Base-by-base conservation (phyloP, 1,284 basidiomycete genomes). In the Cryptococcus neoformans region DNA sequence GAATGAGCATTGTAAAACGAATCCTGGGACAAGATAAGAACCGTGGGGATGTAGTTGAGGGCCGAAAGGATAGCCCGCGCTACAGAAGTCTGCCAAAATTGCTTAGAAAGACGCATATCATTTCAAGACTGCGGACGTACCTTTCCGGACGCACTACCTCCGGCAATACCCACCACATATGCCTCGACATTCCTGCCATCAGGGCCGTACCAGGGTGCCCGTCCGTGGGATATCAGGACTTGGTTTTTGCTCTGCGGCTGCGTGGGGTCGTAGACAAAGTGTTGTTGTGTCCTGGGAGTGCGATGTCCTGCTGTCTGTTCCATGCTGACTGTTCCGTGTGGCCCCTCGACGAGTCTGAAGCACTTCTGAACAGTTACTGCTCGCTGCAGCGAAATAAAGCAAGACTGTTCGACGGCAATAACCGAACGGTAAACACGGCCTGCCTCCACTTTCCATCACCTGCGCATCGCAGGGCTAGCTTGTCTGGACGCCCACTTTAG, bases 61-160 rank as follows among this genome's bases (percentile, higher is more conserved):
- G 86, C 82, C 56, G 85, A 84, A 44, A 94, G 84, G 50, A 96
- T 92, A 66, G 92, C 87, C 59, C 86, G 82, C 7, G 93, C 91
- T n/a, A 96, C 92, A 69, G 90, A 86, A 6, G 92, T 95, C 92
- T 93, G 66, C 14, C 7, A 6, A n/a, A 46, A 53, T 4, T 11
- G n/a, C 37, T 51, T 14, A 51, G 49, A 6, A 4, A 39, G 10
- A 16, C 2, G 14, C 34, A 17, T 28, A 28, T 16, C 10, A 51
- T 9, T 16, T 28, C 10, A 39, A 41, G 21, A 34, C 3, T 6
- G 42, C n/a, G 17, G 3, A 55, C 80, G 65, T 57, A 91, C 92
- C 85, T 97, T 96, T 54, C 94, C 95, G 64, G 90, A 92, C 0
- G 92, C 92, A 63, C 88, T 91, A 1, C 94, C 94, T 55, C 93